Base-by-base conservation (phyloP, 441 rosid species). In the Euphorbia corollata region DNA sequence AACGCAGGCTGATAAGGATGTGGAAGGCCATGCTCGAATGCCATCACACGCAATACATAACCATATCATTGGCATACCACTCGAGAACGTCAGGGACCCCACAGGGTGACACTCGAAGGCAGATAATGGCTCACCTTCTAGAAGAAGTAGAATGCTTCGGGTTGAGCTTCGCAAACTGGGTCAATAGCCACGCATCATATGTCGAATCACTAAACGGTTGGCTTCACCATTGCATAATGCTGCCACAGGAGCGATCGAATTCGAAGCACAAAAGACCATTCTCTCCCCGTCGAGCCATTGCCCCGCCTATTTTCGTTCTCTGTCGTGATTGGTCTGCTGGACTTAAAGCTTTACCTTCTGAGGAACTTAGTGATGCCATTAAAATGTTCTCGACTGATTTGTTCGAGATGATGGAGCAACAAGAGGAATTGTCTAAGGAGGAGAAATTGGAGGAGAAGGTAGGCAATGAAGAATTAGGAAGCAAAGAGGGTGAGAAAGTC, bases 11-110 rank as follows among this genome's bases (percentile, higher is more conserved):
- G 73, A 86, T 84, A 62, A 77, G 90, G 71, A 93, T 93, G 96
- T 90, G 98, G 98, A 90, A 90, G 78, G 82, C 89, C 34, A 93
- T 93, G 96, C 89, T 93, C 2, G 97, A 89, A 74, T 90, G 89
- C 79, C 97, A 93, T 71, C 97, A 90, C 30, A 76, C 95, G 8
- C 98, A 93, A 67, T 93, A 93, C 80, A 93, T 93, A 67, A 93
- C 96, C 16, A 90, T 93, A 70, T 93, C 97, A 1, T 61, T 93
- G 72, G 97, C 97, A 50, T 93, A 93, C 77, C 97, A 93, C 78
- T 80, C 88, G 13, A 78, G 85, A 76, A 79, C 75, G 16, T 59
- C 76, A 0, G 85, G 74, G 50, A 73, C 77, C 0, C 79, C 80
- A 16, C 85, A 61, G 32, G 77, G 79, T 6, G 82, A 80, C 70